A percentile compares a stretch with the other conserved stretches of the same genome.
Conservation (phyloP, 2,329 filamentous ascomycete species). For the Phialophora verrucosa region DNA sequence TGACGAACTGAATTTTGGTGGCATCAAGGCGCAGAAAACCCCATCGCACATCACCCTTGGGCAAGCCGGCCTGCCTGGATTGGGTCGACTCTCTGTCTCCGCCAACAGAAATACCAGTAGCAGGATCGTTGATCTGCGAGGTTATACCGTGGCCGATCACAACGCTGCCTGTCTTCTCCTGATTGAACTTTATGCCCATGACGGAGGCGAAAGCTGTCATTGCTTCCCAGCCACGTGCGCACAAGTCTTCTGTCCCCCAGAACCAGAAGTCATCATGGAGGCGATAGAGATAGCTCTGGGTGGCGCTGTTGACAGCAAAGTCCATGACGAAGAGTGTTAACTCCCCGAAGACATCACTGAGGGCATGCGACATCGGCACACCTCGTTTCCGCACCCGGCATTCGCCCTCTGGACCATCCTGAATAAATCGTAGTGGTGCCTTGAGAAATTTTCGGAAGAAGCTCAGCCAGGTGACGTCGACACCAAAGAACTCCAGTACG, state of each 20-base stretch:
- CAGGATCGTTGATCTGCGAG: background rate
- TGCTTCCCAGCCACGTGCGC: constrained; percentile 64
- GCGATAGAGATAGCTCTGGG: constrained; percentile 59
- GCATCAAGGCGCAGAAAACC: constrained; percentile 65
- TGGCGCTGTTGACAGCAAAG: constrained; percentile 65
- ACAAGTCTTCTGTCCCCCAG: constrained; percentile 62
- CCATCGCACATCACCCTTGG: constrained; percentile 62
- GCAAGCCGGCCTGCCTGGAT: constrained; percentile 46
- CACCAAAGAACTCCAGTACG: constrained; percentile 64
- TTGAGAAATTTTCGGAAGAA: constrained; percentile 67
- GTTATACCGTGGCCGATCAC: constrained; percentile 32
- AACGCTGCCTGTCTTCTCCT: constrained; percentile 62
- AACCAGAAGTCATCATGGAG: constrained; percentile 72
- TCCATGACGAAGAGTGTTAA: constrained; percentile 68
- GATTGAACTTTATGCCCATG: constrained; percentile 65
- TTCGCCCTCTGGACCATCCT: constrained; percentile 57
- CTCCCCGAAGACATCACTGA: constrained; percentile 67
- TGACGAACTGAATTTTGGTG: constrained; percentile 60
- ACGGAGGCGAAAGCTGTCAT: constrained; percentile 61
- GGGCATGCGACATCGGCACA: constrained; percentile 63
- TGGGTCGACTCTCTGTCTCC: constrained; percentile 12
- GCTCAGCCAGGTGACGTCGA: constrained; percentile 61
- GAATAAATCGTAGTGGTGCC: constrained; percentile 63
- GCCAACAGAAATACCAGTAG: constrained; percentile 8
- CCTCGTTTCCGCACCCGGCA: constrained; percentile 60